Percentiles rank a stretch among this genome's conserved stretches.
Evolutionary conservation across 1,284 basidiomycete genomes (phyloP).

Genomic region (Rhizopogon parksii): DNA sequence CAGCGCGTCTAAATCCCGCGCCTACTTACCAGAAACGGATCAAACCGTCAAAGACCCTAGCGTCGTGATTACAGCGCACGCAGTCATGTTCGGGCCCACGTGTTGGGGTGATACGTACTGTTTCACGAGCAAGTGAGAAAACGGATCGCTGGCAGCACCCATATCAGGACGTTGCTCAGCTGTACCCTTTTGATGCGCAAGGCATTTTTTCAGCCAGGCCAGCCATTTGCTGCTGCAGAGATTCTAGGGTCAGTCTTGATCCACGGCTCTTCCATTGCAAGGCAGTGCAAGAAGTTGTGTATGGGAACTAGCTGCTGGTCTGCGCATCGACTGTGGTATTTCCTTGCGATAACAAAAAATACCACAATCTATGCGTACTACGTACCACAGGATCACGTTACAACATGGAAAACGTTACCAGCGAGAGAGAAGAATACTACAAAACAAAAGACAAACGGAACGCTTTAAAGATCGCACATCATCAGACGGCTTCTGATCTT

Average conservation of each 20-base stretch:
- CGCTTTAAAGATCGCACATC: neutral
- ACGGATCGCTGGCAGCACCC: neutral
- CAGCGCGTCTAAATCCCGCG: neutral
- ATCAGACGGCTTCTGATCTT: neutral
- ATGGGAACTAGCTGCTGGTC: neutral
- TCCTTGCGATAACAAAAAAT: no score
- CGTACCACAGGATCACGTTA: no score
- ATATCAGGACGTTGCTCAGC: neutral
- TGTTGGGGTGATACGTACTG: neutral
- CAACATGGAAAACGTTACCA: neutral
- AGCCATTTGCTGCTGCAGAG: neutral
- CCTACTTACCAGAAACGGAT: neutral
- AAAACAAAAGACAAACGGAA: neutral
- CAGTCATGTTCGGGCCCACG: neutral
- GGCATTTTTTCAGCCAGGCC: neutral
- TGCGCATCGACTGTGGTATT: no score
- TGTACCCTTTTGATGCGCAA: neutral
- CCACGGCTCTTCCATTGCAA: neutral
- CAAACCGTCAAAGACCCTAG: neutral
- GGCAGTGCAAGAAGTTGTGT: neutral
- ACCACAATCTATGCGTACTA: no score
- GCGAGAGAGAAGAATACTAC: neutral
- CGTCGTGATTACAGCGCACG: neutral
- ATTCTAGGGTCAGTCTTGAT: neutral
- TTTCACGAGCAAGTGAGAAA: neutral